phyloP scores from a whole-genome alignment of 768 basidiomycete species.

The Tricholoma flavovirens region DNA sequence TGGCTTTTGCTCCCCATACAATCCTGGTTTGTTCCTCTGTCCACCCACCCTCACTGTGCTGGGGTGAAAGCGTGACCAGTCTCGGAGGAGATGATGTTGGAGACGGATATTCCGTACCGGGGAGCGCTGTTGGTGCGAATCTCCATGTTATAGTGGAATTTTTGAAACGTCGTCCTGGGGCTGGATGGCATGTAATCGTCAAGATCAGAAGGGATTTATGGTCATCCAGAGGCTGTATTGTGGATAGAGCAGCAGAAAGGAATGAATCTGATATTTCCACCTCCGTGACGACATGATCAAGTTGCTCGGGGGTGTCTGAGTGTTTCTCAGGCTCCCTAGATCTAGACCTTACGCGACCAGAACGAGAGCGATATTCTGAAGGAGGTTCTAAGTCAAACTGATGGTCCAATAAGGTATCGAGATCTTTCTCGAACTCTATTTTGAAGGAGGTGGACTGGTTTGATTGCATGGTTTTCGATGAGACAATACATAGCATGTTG shows the following conservation, averaged over 20 bases:
- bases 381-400: neutral
- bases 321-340: slow-evolving; percentile 1
- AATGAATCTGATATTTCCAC: slow-evolving; percentile 17
- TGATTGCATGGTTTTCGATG: neutral
- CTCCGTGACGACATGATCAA: slow-evolving; percentile 15
- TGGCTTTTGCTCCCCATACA: slow-evolving; percentile 13
- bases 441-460: slow-evolving; percentile 7
- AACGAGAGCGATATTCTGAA: neutral
- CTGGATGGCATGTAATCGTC: slow-evolving; percentile 15
- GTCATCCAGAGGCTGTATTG: slow-evolving; percentile 17
- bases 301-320: neutral
- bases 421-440: slow-evolving; percentile 16
- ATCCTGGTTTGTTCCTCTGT: slow-evolving; percentile 19
- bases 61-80: slow-evolving; percentile 14
- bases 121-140: slow-evolving; percentile 1
- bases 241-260: slow-evolving; percentile 15
- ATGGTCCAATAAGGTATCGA: slow-evolving; percentile 3
- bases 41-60: slow-evolving; percentile 20
- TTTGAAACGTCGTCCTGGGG: slow-evolving; percentile 13
- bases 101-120: neutral
- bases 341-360: slow-evolving; percentile 8
- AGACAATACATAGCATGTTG: neutral
- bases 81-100: slow-evolving; percentile 6
- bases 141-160: slow-evolving; percentile 16
- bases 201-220: slow-evolving; percentile 15